phyloP scores from a whole-genome alignment of 768 basidiomycete genomes.

The Leucogyrophana mollusca region DNA sequence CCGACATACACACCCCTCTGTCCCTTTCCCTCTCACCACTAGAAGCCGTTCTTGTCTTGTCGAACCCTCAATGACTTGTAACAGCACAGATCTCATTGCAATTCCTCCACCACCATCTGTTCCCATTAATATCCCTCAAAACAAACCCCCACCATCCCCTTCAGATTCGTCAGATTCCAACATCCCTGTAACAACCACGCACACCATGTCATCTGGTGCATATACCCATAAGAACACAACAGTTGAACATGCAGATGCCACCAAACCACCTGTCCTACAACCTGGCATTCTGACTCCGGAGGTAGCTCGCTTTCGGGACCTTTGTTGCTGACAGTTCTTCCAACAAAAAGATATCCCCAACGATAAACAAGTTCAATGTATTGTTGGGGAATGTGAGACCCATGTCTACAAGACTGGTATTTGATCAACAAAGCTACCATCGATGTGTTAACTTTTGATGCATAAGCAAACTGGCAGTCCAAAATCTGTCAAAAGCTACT shows the following conservation, averaged over 20 bases:
- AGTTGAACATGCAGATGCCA: neutral
- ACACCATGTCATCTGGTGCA: neutral
- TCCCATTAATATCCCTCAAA: neutral
- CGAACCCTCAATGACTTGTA: neutral
- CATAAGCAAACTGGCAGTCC: constrained; percentile 6
- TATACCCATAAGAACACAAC: neutral
- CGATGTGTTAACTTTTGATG: neutral
- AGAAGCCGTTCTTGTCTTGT: neutral
- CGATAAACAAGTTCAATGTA: neutral
- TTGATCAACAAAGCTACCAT: neutral
- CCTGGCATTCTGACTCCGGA: neutral
- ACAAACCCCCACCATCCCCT: neutral
- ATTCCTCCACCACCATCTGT: neutral
- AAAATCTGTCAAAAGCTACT: constrained; percentile 3
- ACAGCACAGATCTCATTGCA: neutral
- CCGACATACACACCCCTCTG: neutral
- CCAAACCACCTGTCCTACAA: neutral
- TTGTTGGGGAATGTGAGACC: constrained; percentile 4
- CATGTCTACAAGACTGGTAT: constrained; percentile 9
- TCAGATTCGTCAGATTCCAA: no score
- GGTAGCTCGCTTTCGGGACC: neutral
- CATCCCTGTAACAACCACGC: neutral
- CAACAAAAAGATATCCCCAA: neutral
- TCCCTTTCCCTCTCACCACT: neutral
- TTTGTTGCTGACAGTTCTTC: neutral